Evolutionary conservation across 106 monocot genomes (phyloP), one percentile per base, ranked within the genome.

Genomic region (Platanthera guangdongensis): DNA sequence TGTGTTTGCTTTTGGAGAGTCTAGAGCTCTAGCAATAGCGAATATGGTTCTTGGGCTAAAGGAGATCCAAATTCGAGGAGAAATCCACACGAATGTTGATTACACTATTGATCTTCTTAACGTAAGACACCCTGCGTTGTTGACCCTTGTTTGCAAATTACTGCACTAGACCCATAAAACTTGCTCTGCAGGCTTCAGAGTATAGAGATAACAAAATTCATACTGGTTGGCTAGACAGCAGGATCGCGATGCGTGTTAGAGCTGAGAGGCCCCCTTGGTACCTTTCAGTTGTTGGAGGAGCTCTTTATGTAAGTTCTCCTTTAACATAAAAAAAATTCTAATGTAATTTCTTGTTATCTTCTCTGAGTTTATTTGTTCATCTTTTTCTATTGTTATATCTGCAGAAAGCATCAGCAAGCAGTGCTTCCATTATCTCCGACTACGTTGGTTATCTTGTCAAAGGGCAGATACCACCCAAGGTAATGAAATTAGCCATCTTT

Each of bases 241-340:
- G 94, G 81, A 99, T 99, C 73, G 94, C 97, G 28, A 99, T 99
- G 97, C 85, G 97, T 13, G 97, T 99, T 83, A 94, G 97, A 90
- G 97, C 97, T 69, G 97, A 99, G 84, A 91, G 97, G 78, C 97
- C 94, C 76, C 91, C 94, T 77, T 99, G 97, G 97, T 94, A 94
- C 77, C 84, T 99, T 53, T 99, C 97, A 28, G 97, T 99, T 78
- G 97, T 99, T 71, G 97, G 94, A 86, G 97, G 97, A 75, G 94
- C 94, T 79, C 90, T 99, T 65, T 94, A 94, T 88, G 97, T 99
- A 88, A 81, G 88, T 16, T 75, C 14, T 39, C 39, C 39, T 39
- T 7, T 65, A 65, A 13, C 32, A 65, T 32, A 10, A 65, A 10
- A 12, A 32, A 30, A 30, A 12, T 30, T 65, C 12, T 65, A 65